These are phyloP conservation scores for Glarea lozoyensis DNA, from an alignment of 495 filamentous ascomycete genomes.

Conservation along the genomic window DNA sequence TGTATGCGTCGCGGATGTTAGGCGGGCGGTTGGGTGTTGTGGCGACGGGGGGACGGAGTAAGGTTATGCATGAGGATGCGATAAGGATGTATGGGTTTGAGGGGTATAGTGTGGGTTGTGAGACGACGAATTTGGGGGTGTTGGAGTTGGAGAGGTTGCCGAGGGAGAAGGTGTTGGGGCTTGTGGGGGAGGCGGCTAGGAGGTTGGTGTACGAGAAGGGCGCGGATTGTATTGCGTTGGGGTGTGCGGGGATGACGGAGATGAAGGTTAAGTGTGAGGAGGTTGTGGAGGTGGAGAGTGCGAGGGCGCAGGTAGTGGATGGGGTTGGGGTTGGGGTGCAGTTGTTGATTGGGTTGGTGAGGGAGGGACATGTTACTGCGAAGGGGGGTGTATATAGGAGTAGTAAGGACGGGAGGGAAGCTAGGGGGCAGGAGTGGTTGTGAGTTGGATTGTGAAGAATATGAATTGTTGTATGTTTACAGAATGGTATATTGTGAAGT, in stretches of 20 bases:
- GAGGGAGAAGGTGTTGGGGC: slow-evolving; percentile 28
- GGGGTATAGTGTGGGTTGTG: slow-evolving; percentile 31
- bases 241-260: slow-evolving; percentile 41
- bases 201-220: slow-evolving; percentile 29
- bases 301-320: slow-evolving; percentile 26
- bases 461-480: too few species aligned
- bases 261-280: slow-evolving; percentile 34
- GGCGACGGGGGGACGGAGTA: slow-evolving; percentile 29
- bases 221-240: slow-evolving; percentile 36
- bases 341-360: slow-evolving; percentile 22
- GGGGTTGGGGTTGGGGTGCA: slow-evolving; percentile 25
- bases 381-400: slow-evolving; percentile 28
- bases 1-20: slow-evolving; percentile 29
- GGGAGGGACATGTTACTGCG: slow-evolving; percentile 26
- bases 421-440: slow-evolving; percentile 25
- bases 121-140: slow-evolving; percentile 30
- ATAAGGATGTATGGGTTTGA: slow-evolving; percentile 31
- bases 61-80: slow-evolving; percentile 30
- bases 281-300: slow-evolving; percentile 27
- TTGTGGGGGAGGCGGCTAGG: slow-evolving; percentile 29
- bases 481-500: too few species aligned
- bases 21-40: slow-evolving; percentile 33
- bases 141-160: slow-evolving; percentile 32
- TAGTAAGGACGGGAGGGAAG: slow-evolving; percentile 21
- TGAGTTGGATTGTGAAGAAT: too few species aligned